These are phyloP conservation scores for Jasminum sambac DNA, from an alignment of 257 asterid species.

Conservation along the genomic window DNA sequence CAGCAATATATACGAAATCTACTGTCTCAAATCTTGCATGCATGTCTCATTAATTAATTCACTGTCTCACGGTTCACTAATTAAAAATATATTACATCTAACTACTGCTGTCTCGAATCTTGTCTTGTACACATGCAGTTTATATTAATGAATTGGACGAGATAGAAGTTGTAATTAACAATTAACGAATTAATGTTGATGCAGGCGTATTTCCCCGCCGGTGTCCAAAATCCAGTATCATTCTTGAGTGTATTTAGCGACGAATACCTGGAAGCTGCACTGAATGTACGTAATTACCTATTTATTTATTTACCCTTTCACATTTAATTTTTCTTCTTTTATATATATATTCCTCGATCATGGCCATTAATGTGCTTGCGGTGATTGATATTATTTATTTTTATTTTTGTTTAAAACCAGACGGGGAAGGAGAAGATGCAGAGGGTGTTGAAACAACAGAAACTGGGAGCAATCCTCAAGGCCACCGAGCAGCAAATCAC, in stretches of 20 bases:
- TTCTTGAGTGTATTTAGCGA: conserved; percentile 53
- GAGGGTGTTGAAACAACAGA: conserved; percentile 49
- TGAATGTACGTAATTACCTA: conserved; percentile 39
- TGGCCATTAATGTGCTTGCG: no score
- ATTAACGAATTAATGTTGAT: no score
- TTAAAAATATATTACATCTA: no score
- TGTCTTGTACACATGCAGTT: no score
- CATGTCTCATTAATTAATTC: no score
- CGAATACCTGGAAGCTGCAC: conserved; percentile 64
- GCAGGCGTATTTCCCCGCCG: conserved; percentile 58
- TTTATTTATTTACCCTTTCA: not conserved
- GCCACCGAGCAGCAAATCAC: conserved; percentile 62
- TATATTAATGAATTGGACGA: no score
- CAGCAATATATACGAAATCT: no score
- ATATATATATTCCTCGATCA: no score
- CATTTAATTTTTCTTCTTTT: not conserved
- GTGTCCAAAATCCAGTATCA: conserved; percentile 57
- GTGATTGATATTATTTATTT: not conserved
- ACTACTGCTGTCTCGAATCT: no score
- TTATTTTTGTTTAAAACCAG: conserved; percentile 16
- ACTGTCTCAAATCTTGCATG: no score
- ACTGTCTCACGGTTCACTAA: no score
- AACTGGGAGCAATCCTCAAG: conserved; percentile 46
- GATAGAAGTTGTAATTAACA: no score
- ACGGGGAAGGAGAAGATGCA: conserved; percentile 36